Base-by-base conservation (phyloP, 352 stramenopile genomes). In the Pythium myriotylum region DNA sequence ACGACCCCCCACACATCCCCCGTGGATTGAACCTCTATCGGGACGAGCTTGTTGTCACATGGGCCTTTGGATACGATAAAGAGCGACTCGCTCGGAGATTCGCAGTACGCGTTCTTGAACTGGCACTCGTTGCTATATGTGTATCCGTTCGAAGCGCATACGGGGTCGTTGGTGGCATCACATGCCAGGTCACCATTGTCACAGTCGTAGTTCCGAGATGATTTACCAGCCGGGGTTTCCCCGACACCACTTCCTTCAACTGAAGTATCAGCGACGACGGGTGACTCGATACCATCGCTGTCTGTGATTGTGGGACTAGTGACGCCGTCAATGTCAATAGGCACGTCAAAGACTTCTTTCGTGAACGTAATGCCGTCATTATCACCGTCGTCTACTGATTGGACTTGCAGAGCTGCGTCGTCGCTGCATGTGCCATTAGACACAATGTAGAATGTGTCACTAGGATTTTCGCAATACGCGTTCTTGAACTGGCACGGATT, bases 81-180 rank as follows among this genome's bases (percentile, higher is more conserved):
- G n/a, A 75, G 39, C 1, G 57, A 40, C 3, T 56, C 23, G 27
- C 71, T 60, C 0, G 70, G 67, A 20, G 76, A 76, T 6, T 70
- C 46, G 43, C 82, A 89, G 27, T 49, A 58, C 4, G 68, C 78
- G 47, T 77, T 81, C 40, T 86, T 72, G 4, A 89, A 63, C 22
- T 87, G 56, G 45, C 79, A 91, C 40, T 62, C 24, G 42, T 82
- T 92, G 2, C 72, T 59, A 68, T 86, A 92, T 12, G 78, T 89
- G n/a, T 74, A 50, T 9, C 67, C 68, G 54, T 89, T 69, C 1
- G 80, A 89, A 17, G 77, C 75, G 26, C 82, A 91, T n/a, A 91
- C 64, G 4, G 76, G 68, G 13, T 52, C 53, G 29, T 60, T 29
- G 12, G 27, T 26, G 1, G 17, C 13, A 16, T 60, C 53, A 20